A percentile compares a stretch with the other conserved stretches of the same genome.
Evolutionary conservation across 768 basidiomycete species (phyloP).

Genomic region (Panaeolus papilionaceus): DNA sequence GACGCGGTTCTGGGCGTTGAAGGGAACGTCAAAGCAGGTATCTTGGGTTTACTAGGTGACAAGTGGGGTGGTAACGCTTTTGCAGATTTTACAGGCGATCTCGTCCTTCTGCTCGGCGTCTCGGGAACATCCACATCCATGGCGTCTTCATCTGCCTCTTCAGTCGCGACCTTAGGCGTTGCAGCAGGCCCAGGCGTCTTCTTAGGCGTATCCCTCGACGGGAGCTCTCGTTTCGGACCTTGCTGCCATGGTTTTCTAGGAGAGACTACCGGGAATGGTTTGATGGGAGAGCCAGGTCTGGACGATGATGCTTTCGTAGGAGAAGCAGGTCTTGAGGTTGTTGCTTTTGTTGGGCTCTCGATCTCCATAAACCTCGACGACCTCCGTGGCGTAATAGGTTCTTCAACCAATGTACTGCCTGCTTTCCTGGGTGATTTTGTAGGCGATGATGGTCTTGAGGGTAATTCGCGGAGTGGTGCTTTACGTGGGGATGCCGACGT

Average conservation of each 20-base stretch:
- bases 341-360: slow-evolving; percentile 4
- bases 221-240: slow-evolving; percentile 36
- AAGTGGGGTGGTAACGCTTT: slow-evolving; percentile 14
- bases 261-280: slow-evolving; percentile 24
- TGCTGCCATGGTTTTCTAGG: slow-evolving; percentile 22
- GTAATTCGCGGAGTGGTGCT: not conserved
- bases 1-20: slow-evolving; percentile 3
- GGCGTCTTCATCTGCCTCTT: slow-evolving; percentile 23
- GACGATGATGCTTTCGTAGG: slow-evolving; percentile 27
- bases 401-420: slow-evolving; percentile 1
- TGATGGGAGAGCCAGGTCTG: slow-evolving; percentile 29
- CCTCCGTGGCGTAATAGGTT: not conserved
- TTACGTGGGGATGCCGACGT: slow-evolving; percentile 24
- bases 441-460: not conserved
- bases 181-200: slow-evolving; percentile 39
- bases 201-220: slow-evolving; percentile 43
- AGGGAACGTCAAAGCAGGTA: not conserved
- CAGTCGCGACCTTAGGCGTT: slow-evolving; percentile 17
- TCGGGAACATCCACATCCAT: slow-evolving; percentile 38
- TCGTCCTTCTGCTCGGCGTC: slow-evolving; percentile 48
- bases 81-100: slow-evolving; percentile 26
- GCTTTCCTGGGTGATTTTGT: slow-evolving; percentile 19
- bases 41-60: not conserved
- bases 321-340: slow-evolving; percentile 14
- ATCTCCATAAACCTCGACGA: not conserved